A percentile compares a stretch with the other conserved stretches of the same genome.
phyloP scores from a whole-genome alignment of 2,329 filamentous ascomycete species.

The Hymenoscyphus fraxineus region DNA sequence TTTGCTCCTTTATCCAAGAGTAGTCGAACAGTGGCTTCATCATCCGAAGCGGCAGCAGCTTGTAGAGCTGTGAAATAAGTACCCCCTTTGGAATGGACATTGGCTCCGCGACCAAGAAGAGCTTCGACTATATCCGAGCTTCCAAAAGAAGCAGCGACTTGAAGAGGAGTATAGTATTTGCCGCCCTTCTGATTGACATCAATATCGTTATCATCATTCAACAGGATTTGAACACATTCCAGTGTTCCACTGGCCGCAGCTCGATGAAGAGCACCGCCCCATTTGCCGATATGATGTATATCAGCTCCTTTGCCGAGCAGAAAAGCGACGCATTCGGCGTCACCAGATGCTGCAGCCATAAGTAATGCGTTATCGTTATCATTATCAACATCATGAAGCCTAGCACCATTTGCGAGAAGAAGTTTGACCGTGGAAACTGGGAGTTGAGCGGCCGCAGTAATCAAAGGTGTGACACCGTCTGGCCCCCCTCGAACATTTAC shows the following conservation, averaged over 20 bases:
- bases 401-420: background rate
- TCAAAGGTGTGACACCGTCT: background rate
- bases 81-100: slow-evolving; percentile 6
- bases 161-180: background rate
- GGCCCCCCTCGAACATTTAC: background rate
- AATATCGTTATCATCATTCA: slow-evolving; percentile 4
- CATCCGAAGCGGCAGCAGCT: slow-evolving; percentile 1
- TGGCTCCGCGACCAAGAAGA: slow-evolving; percentile 2
- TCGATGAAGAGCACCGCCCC: slow-evolving; percentile 3
- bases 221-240: background rate
- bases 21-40: background rate
- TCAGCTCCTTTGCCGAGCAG: background rate
- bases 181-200: slow-evolving; percentile 7
- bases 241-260: background rate
- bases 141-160: background rate
- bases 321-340: slow-evolving; percentile 2
- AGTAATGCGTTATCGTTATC: slow-evolving; percentile 1
- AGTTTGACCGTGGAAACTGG: background rate
- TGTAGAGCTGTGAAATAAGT: slow-evolving; percentile 9
- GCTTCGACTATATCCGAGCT: background rate
- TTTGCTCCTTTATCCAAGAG: slow-evolving; percentile 4
- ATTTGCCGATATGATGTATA: slow-evolving; percentile 8
- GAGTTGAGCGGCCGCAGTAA: background rate
- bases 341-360: background rate
- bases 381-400: slow-evolving; percentile 1